Evolutionary conservation across 148 eudicot genomes (phyloP).

Genomic region (Polygonum aviculare): DNA sequence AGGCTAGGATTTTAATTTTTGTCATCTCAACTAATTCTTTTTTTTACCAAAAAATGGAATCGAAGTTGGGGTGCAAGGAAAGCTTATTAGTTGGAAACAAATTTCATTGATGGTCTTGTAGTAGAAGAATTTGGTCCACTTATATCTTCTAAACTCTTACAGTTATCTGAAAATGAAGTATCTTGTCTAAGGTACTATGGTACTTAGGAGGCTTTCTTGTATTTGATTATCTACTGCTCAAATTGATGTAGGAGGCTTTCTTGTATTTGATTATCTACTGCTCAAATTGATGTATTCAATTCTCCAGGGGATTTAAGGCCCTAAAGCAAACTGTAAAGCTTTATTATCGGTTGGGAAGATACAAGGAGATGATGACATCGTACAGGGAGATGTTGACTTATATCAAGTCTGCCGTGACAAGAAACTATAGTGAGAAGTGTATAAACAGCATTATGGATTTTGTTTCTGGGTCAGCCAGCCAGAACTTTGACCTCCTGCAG

Average conservation of each 20-base stretch:
- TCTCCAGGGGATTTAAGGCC: conserved; percentile 89
- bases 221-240: neutral
- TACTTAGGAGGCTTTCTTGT: neutral
- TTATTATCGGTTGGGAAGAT: conserved; percentile 78
- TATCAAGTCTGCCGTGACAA: conserved; percentile 91
- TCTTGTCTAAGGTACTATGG: neutral
- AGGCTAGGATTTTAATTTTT: neutral
- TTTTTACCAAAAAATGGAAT: neutral
- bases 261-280: neutral
- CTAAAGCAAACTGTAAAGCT: conserved; percentile 96
- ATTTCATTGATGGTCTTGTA: neutral
- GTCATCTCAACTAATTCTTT: neutral
- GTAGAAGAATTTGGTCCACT: neutral
- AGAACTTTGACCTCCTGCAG: conserved; percentile 79
- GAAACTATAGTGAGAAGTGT: conserved; percentile 97
- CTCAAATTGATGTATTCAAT: neutral
- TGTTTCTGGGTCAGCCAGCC: conserved; percentile 95
- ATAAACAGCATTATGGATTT: conserved; percentile 98
- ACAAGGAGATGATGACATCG: conserved; percentile 95
- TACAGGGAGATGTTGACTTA: conserved; percentile 94
- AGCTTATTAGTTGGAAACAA: neutral
- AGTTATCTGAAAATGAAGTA: neutral
- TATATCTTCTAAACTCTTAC: neutral
- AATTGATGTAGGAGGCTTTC: neutral
- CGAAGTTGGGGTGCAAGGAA: neutral